phyloP scores from a whole-genome alignment of 2,329 filamentous ascomycete genomes.

The Curvularia lunata region DNA sequence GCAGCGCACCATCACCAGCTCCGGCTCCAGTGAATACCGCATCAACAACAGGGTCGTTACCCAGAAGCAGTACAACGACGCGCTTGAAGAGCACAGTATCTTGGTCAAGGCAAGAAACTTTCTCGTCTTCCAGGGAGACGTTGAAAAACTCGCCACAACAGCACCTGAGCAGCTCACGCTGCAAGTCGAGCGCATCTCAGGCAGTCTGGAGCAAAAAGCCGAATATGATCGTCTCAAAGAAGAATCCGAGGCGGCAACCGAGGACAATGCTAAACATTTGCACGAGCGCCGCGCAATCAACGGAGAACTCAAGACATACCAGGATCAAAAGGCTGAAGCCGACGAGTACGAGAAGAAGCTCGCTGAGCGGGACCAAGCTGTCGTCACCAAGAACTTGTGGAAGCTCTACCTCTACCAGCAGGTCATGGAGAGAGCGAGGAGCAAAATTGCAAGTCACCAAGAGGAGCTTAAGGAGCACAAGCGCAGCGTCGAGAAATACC shows the following conservation, averaged over 20 bases:
- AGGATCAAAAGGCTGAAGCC: constrained; percentile 94
- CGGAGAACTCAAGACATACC: constrained; percentile 96
- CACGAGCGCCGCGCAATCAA: constrained; percentile 92
- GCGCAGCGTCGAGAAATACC: constrained; percentile 84
- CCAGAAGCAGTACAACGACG: constrained; percentile 90
- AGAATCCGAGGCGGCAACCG: constrained; percentile 83
- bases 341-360: constrained; percentile 92
- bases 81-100: constrained; percentile 92
- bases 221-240: constrained; percentile 92
- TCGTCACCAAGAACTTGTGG: constrained; percentile 94
- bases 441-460: constrained; percentile 89
- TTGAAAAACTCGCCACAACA: constrained; percentile 94
- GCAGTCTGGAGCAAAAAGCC: constrained; percentile 90
- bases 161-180: constrained; percentile 92
- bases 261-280: constrained; percentile 87
- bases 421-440: constrained; percentile 88
- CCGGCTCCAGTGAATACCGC: constrained; percentile 90
- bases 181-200: constrained; percentile 96
- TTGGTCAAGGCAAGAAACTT: constrained; percentile 98
- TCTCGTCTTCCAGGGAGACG: constrained; percentile 96
- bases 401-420: constrained; percentile 95
- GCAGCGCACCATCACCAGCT: constrained; percentile 91
- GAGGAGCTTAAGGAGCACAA: constrained; percentile 93
- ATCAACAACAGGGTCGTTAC: constrained; percentile 93
- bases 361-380: constrained; percentile 86